Evolutionary conservation across 176 grass and related monocot genomes (phyloP).

Genomic region (Panicum miliaceum): DNA sequence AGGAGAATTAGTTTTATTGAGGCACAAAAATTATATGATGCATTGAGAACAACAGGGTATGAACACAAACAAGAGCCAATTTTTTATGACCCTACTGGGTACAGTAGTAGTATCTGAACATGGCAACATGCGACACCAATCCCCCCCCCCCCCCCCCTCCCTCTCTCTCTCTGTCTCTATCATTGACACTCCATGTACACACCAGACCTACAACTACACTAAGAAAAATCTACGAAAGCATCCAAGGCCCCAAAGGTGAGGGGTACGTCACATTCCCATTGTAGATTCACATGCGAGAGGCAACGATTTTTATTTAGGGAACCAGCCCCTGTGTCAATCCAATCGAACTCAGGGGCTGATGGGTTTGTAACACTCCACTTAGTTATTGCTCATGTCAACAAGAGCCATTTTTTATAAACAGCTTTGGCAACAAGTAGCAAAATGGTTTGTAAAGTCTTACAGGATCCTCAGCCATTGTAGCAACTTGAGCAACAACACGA

Average conservation of each 20-base stretch:
- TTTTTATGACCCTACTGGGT: neutral
- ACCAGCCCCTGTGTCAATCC: neutral
- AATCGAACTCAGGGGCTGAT: neutral
- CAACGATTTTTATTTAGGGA: neutral
- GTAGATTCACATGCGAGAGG: neutral
- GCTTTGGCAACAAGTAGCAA: conserved; percentile 39
- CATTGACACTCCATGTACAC: neutral
- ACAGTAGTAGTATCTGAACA: neutral
- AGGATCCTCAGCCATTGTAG: conserved; percentile 85
- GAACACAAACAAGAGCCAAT: neutral
- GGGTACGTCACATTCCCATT: neutral
- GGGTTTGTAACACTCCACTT: neutral
- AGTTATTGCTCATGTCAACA: neutral
- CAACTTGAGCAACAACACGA: conserved; percentile 88
- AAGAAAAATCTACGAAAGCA: neutral
- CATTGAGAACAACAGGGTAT: conserved; percentile 23
- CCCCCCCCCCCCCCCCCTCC: no score
- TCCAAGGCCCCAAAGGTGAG: neutral
- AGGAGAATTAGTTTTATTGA: conserved; percentile 17
- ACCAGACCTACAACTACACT: neutral
- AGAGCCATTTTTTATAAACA: neutral
- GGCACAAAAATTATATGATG: conserved; percentile 3
- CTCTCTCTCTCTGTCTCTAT: no score
- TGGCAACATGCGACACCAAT: neutral
- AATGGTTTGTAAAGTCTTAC: conserved; percentile 54